Conservation (phyloP, 768 basidiomycete genomes). For the Pleurotus djamor region DNA sequence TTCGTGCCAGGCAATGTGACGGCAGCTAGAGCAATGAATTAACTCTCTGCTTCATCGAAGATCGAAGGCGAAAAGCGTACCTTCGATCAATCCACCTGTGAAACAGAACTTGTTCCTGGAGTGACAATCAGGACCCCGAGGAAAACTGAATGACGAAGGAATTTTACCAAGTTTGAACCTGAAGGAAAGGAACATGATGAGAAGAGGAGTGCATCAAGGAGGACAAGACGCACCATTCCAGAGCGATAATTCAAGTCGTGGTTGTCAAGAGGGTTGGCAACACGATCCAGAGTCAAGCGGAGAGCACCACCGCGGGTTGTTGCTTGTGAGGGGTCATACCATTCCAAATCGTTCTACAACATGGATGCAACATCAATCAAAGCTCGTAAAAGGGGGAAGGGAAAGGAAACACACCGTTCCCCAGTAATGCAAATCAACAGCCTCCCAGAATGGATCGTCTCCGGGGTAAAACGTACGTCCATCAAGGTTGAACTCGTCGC, state of each 20-base stretch:
- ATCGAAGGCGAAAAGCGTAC: too few species aligned
- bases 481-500: conserved; percentile 78
- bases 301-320: conserved; percentile 72
- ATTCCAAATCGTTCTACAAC: conserved; percentile 61
- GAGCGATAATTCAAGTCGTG: conserved; percentile 72
- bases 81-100: conserved; percentile 70
- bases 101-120: conserved; percentile 68
- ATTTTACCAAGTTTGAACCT: conserved; percentile 33
- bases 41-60: too few species aligned
- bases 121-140: background rate
- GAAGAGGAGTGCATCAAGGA: background rate
- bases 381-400: background rate
- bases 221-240: conserved; percentile 46
- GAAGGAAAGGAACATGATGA: background rate
- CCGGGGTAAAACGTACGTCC: conserved; percentile 72
- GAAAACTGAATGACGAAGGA: background rate
- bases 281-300: conserved; percentile 61
- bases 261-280: conserved; percentile 35
- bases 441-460: conserved; percentile 65
- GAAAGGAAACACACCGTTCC: conserved; percentile 36
- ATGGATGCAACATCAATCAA: too few species aligned
- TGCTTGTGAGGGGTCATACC: conserved; percentile 70
- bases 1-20: conserved; percentile 40
- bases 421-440: conserved; percentile 69
- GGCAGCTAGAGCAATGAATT: conserved; percentile 20